phyloP scores from a whole-genome alignment of 73 alveolate species.

The Tetrahymena elliotti region DNA sequence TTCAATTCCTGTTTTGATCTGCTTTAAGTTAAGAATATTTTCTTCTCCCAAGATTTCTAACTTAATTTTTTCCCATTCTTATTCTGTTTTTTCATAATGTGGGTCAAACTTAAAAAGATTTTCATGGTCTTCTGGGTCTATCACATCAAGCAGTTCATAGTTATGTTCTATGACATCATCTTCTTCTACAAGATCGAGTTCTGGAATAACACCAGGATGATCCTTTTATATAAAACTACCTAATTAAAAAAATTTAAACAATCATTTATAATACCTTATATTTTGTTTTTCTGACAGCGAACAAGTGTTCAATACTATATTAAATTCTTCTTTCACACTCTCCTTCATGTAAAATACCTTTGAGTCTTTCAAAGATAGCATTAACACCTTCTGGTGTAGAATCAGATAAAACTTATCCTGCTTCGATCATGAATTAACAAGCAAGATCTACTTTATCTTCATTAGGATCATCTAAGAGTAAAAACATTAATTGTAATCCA shows the following conservation, averaged over 20 bases:
- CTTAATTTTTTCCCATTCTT: constrained; percentile 89
- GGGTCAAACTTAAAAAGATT: constrained; percentile 93
- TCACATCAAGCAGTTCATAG: constrained; percentile 80
- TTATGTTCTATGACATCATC: constrained; percentile 97
- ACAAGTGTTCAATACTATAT: constrained; percentile 94
- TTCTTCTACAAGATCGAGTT: constrained; percentile 98
- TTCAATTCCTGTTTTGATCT: constrained; percentile 49
- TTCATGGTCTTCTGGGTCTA: constrained; percentile 85
- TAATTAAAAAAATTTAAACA: constrained; percentile 6
- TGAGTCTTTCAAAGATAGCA: constrained; percentile 94
- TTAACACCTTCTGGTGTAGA: constrained; percentile 82
- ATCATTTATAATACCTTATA: constrained; percentile 30
- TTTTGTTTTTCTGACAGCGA: constrained; percentile 86
- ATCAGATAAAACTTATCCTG: constrained; percentile 96
- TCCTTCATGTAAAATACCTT: constrained; percentile 72
- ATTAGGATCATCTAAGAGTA: constrained; percentile 88
- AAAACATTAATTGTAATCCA: constrained; percentile 86
- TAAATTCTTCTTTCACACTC: constrained; percentile 81
- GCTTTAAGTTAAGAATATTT: constrained; percentile 60
- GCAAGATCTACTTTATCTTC: constrained; percentile 93
- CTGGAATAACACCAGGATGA: constrained; percentile 93
- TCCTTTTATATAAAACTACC: constrained; percentile 3
- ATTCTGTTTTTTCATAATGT: constrained; percentile 85
- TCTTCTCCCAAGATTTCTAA: constrained; percentile 94
- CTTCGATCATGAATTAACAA: constrained; percentile 85